Conservation (phyloP, 2,329 filamentous ascomycete genomes). For the Stachybotrys chartarum region DNA sequence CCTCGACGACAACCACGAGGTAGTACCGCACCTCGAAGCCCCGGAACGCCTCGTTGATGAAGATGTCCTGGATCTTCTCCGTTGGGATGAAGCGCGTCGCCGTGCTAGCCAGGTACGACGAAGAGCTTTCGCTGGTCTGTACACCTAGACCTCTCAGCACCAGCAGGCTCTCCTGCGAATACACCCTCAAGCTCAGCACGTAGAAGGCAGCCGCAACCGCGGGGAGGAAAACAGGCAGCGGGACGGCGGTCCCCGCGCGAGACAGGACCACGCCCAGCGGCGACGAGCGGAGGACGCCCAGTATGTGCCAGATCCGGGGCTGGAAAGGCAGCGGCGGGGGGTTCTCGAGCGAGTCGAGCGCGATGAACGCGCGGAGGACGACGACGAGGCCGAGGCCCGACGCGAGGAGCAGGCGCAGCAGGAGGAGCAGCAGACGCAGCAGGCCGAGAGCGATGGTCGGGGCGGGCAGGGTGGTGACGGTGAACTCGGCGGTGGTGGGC, state of each 20-base stretch:
- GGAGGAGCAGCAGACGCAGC: constrained; percentile 34
- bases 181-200: constrained; percentile 36
- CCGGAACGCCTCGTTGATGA: constrained; percentile 90
- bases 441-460: constrained; percentile 40
- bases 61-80: constrained; percentile 82
- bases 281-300: constrained; percentile 19
- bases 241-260: constrained; percentile 23
- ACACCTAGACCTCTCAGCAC: constrained; percentile 85
- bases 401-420: constrained; percentile 34
- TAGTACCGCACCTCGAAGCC: constrained; percentile 91
- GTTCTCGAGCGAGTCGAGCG: constrained; percentile 20
- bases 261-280: constrained; percentile 23
- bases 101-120: constrained; percentile 50
- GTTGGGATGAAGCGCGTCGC: constrained; percentile 71
- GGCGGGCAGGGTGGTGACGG: constrained; percentile 70
- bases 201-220: constrained; percentile 30
- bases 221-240: constrained; percentile 32
- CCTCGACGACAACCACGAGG: constrained; percentile 81
- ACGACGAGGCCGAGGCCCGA: constrained; percentile 35
- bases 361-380: constrained; percentile 42
- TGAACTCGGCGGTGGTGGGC: constrained; percentile 86
- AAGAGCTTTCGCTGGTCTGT: constrained; percentile 65
- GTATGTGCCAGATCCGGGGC: constrained; percentile 16
- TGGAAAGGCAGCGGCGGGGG: constrained; percentile 12
- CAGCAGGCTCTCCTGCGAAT: constrained; percentile 73